Base-by-base conservation (phyloP, 1,284 basidiomycete species). In the Microbotryum saponariae region DNA sequence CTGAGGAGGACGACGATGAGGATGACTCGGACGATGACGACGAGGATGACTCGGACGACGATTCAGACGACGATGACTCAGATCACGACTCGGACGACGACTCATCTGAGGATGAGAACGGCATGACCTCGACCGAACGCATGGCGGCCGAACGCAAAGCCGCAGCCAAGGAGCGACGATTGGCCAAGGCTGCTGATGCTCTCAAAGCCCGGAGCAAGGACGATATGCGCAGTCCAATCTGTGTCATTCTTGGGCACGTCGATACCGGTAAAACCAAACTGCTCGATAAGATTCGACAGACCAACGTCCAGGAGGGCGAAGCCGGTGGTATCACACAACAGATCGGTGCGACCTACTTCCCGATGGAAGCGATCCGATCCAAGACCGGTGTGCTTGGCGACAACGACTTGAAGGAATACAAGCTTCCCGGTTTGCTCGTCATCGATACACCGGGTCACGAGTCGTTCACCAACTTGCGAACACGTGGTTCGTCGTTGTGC, bases 291-390 rank as follows among this genome's bases (percentile, higher is more conserved):
- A 97, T 99, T 75, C 92, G 96, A 72, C 94, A 98, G 86, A 98
- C 94, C 9, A 97, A 97, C 72, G 96, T 99, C 21, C 94, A 98
- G 79, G 94, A 97, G 76, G 96, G 96, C 63, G 96, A 99, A 82
- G 96, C 96, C 2, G 96, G 96, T 74, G 96, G 96, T 80, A 99
- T 99, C 76, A 99, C 96, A 0, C 96, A 98, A 78, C 96, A 99
- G 76, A 99, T 99, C 71, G 96, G 96, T 81, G 96, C 96, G n/a
- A 99, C 96, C 0, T 99, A 96, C 81, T 98, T 99, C 85, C 96
- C 96, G 53, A 86, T 88, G 54, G 89, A 93, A n/a, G 91, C 92
- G 8, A 96, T 99, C 75, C 85, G 87, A 77, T 83, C 84, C 60
- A 98, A 98, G 82, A 97, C 94, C 2, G 80, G 81, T 21, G 91